A percentile compares a stretch with the other conserved stretches of the same genome.
Conservation (phyloP, 2,329 filamentous ascomycete species). For the Colletotrichum musae region DNA sequence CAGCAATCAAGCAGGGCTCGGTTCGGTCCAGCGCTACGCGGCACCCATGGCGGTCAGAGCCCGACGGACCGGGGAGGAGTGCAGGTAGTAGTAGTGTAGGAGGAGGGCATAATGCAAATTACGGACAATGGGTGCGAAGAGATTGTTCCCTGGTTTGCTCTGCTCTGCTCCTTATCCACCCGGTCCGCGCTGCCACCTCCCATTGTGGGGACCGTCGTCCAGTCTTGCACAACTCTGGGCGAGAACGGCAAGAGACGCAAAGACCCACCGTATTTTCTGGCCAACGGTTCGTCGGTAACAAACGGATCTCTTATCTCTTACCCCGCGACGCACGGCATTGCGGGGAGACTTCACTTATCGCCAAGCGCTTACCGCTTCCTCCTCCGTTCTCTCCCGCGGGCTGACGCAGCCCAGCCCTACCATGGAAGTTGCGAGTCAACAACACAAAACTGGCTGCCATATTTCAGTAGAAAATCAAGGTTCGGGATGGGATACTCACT, state of each 20-base stretch:
- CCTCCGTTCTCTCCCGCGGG: slow-evolving; percentile 15
- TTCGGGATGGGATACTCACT: slow-evolving; percentile 7
- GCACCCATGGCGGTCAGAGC: slow-evolving; percentile 2
- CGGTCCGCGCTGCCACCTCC: slow-evolving; percentile 27
- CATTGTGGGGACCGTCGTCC: slow-evolving; percentile 17
- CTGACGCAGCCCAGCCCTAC: slow-evolving; percentile 19
- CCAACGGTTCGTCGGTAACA: slow-evolving; percentile 19
- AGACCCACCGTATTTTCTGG: not conserved
- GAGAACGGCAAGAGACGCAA: not conserved
- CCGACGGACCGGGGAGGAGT: slow-evolving; percentile 2
- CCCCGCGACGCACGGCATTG: not conserved
- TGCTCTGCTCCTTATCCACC: not conserved
- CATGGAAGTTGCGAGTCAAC: not conserved
- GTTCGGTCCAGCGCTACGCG: not conserved
- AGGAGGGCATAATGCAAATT: slow-evolving; percentile 1
- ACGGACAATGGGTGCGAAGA: slow-evolving; percentile 7
- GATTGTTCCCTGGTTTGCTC: slow-evolving; percentile 4
- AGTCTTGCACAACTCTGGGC: slow-evolving; percentile 14
- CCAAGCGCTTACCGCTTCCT: not conserved
- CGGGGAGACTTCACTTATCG: not conserved
- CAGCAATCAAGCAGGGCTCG: not conserved
- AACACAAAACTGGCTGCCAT: slow-evolving; percentile 5
- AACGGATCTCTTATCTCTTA: not conserved
- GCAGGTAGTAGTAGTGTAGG: not conserved
- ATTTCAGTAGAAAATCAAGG: too few relatives aligned